Conservation (phyloP, 2,329 filamentous ascomycete species). For the Ilyonectria sp. region DNA sequence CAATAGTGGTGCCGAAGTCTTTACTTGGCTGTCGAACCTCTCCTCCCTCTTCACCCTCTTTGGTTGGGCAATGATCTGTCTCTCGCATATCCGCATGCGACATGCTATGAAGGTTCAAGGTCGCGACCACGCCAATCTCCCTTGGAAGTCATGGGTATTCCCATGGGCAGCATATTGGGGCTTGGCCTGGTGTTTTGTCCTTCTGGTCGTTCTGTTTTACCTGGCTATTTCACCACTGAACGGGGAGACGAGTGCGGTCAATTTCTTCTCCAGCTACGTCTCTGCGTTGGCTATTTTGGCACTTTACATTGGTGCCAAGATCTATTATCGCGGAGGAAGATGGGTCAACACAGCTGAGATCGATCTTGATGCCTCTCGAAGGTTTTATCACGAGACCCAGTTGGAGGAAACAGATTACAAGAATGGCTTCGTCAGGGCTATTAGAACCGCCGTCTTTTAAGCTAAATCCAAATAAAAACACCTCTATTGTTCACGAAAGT, state of each 20-base stretch:
- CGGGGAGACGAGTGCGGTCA: conserved; percentile 50
- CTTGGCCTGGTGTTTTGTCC: conserved; percentile 59
- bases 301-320: conserved; percentile 57
- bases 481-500: neutral
- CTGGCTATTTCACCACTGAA: conserved; percentile 61
- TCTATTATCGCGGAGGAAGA: conserved; percentile 54
- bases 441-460: neutral
- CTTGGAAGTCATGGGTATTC: conserved; percentile 61
- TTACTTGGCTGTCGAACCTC: conserved; percentile 63
- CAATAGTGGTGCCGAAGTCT: conserved; percentile 59
- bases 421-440: neutral
- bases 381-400: conserved; percentile 22
- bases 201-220: conserved; percentile 64
- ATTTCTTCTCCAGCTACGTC: conserved; percentile 64
- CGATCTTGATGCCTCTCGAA: conserved; percentile 22
- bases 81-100: conserved; percentile 60
- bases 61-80: conserved; percentile 60
- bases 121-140: conserved; percentile 53
- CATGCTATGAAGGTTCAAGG: conserved; percentile 58
- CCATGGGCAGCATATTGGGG: conserved; percentile 61
- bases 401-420: neutral
- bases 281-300: conserved; percentile 59
- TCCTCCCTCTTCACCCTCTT: conserved; percentile 62
- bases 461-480: neutral
- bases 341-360: conserved; percentile 14